Evolutionary conservation across 495 filamentous ascomycete genomes (phyloP), one percentile per base, ranked within the genome.

Genomic region (Neurospora tetraspora): DNA sequence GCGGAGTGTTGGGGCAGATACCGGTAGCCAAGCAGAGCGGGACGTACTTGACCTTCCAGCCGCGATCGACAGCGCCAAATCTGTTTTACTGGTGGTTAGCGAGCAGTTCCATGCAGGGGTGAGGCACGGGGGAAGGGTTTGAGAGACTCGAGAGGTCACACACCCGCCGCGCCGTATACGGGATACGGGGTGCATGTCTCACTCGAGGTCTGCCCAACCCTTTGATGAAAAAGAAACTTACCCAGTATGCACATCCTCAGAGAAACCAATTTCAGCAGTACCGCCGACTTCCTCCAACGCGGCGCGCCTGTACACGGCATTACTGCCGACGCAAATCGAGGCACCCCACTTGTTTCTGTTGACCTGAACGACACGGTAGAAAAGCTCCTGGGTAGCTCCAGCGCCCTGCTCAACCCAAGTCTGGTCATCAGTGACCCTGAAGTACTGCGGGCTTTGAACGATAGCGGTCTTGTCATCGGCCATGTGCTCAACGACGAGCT

Each of bases 371-470:
- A 80, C 78, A 20, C 78, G 77, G 27, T 80, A 80, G 45, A 80
- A 80, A 40, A 80, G 74, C 70, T 80, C 78, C 73, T 80, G 78
- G 23, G 78, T 80, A 8, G 78, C 78, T 1, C 78, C 78, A 10
- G 78, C 78, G 6, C 78, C 78, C 75, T 80, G 78, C 76, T 80
- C 78, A 18, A 80, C 77, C 78, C 78, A 80, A 1, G 78, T 80
- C 73, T 80, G 78, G 2, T 79, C 78, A 23, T 76, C 76, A 0
- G 77, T 80, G 0, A 79, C 77, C 10, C 78, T 68, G 42, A 80
- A 80, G 72, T 74, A 80, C 73, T 80, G 78, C 4, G 78, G 78
- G 12, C 71, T 73, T 68, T 80, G 78, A 18, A 80, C 59, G 18
- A 80, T 80, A 4, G 78, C 78, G 18, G 77, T 79, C 70, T 74